Base-by-base conservation (phyloP, 2,329 filamentous ascomycete genomes). In the Monosporascus sp. region DNA sequence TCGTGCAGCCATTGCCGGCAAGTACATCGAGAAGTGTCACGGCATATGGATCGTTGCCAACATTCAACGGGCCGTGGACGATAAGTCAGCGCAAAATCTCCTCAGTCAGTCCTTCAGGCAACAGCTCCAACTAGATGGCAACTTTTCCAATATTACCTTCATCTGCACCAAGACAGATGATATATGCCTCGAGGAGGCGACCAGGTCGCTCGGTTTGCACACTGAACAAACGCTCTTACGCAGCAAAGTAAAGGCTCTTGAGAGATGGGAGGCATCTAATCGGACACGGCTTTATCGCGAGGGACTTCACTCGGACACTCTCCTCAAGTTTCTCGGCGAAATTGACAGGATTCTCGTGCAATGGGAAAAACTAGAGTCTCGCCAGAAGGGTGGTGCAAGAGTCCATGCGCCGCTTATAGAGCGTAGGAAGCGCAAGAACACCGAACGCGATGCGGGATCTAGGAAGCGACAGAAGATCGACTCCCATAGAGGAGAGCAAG, bases 11-110 rank as follows among this genome's bases (percentile, higher is more conserved):
- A 77, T 86, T 24, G 81, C 83, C 1, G 73, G 76, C 44, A 72
- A 72, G 0, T 87, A 87, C 58, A 77, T 85, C 67, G 79, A 85
- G 61, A 73, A 79, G 55, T 86, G 82, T 57, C 78, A 77, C 1
- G 76, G 74, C 0, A 64, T 85, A 0, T 85, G 78, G 78, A 78
- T 84, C 51, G 77, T 83, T 36, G 78, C 81, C 2, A 78, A 78
- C 0, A 83, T 85, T 52, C 82, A 72, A 49, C 72, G 81, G 31
- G 81, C 81, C 9, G 78, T 83, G 0, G 77, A 84, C 60, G 80
- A 85, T 57, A 83, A 82, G 58, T 73, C 78, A 6, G 81, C 82
- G 1, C 79, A 81, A 54, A 74, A 71, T 2, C 67, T 85, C 1
- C 71, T 85, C 2, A 78, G 79, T 0, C 71, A 80, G 18, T 72